phyloP scores from a whole-genome alignment of 73 alveolate species.

The Uronychia setigera region DNA sequence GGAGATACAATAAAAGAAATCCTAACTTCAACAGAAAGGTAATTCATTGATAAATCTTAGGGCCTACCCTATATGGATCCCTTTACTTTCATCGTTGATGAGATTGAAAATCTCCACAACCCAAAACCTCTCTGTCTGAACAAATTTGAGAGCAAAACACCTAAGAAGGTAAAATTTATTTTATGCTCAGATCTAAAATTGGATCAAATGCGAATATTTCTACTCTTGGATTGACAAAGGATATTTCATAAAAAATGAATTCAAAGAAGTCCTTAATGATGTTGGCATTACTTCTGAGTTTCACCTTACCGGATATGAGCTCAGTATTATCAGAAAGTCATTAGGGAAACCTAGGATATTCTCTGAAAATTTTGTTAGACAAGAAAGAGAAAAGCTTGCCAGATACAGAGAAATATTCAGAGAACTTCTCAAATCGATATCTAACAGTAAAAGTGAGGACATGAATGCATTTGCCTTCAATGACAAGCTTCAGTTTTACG shows the following conservation, averaged over 20 bases:
- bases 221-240: conserved; percentile 70
- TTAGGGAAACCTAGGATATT: conserved; percentile 52
- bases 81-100: background rate
- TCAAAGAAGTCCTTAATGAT: conserved; percentile 33
- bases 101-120: background rate
- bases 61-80: background rate
- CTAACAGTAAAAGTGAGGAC: conserved; percentile 36
- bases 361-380: conserved; percentile 43
- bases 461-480: conserved; percentile 38
- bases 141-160: background rate
- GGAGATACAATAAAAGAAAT: background rate
- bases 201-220: conserved; percentile 71
- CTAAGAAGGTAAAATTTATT: conserved; percentile 38
- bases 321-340: conserved; percentile 34
- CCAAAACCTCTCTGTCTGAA: background rate
- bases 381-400: conserved; percentile 46
- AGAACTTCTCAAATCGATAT: conserved; percentile 44
- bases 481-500: conserved; percentile 35
- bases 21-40: background rate
- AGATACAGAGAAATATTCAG: conserved; percentile 58
- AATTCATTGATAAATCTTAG: background rate
- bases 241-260: conserved; percentile 42
- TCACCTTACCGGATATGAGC: conserved; percentile 26
- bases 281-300: conserved; percentile 23
- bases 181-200: no score